A percentile compares a stretch with the other conserved stretches of the same genome.
Conservation (phyloP, 2,329 filamentous ascomycete species). For the Rhytidhysteron rufulum region DNA sequence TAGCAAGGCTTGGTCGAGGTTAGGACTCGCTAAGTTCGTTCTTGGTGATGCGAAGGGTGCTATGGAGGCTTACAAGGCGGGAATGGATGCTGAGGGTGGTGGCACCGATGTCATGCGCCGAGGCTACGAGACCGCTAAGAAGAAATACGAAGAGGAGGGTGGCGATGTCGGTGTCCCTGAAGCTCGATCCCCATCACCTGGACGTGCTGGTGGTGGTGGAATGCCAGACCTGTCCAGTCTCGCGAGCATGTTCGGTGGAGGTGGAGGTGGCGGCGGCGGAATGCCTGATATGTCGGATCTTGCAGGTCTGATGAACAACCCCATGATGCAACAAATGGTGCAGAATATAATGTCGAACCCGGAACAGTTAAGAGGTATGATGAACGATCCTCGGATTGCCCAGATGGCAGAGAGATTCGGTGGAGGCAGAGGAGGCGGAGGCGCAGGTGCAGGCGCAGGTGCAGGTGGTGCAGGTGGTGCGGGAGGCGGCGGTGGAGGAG, state of each 20-base stretch:
- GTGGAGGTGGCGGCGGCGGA: conserved; percentile 57
- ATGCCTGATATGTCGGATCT: conserved; percentile 86
- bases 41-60: conserved; percentile 85
- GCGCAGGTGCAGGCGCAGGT: conserved; percentile 37
- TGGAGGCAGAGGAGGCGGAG: conserved; percentile 47
- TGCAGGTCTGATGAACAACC: conserved; percentile 86
- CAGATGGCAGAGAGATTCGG: conserved; percentile 83
- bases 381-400: conserved; percentile 86
- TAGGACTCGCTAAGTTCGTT: conserved; percentile 88
- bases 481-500: conserved; percentile 55
- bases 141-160: conserved; percentile 77
- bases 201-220: conserved; percentile 32
- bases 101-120: conserved; percentile 97
- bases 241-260: conserved; percentile 50
- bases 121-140: conserved; percentile 90
- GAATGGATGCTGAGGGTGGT: conserved; percentile 91
- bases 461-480: conserved; percentile 53
- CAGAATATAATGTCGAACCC: conserved; percentile 98
- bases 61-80: conserved; percentile 91
- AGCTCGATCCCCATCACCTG: conserved; percentile 20
- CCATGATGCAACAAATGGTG: conserved; percentile 97
- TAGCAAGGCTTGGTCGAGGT: conserved; percentile 93
- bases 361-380: conserved; percentile 82
- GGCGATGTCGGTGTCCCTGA: conserved; percentile 48
- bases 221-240: conserved; percentile 40